Evolutionary conservation across 306 rosid genomes (phyloP), one percentile per base, ranked within the genome.

Genomic region (Clitoria ternatea): DNA sequence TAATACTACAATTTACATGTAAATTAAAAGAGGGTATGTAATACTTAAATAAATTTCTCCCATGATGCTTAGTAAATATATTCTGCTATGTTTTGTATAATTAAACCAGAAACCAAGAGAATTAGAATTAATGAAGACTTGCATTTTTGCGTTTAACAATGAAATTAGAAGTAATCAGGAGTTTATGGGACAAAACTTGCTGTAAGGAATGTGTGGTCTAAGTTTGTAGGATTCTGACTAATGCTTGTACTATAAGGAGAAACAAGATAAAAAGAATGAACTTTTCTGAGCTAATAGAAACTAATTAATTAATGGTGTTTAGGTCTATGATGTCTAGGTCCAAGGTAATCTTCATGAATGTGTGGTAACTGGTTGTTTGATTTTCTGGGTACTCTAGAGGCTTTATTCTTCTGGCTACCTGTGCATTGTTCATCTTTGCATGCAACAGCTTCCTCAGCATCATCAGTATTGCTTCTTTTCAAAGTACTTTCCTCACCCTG

Each of bases 341-440:
- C 88, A 66, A 66, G 86, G 69, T 89, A 86, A 85, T 89, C 96
- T 86, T 86, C 96, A 71, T 89, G 90, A 83, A 89, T 69, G 75
- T 64, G 57, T 75, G 92, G 86, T 59, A 81, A 81, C 71, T 79
- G 77, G 59, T 87, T 66, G 75, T 81, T 62, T 75, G 92, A 57
- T 72, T 83, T 85, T 75, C 79, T 79, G 75, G 85, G 77, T 52
- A 57, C 77, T 79, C 76, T 85, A 83, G 85, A 68, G 35, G 76
- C 84, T 80, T 63, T 79, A 74, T 81, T 87, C 83, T 80, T 81
- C 80, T 68, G 39, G 62, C 74, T 91, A 91, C 97, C 97, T 89
- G 84, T 83, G 73, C 83, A 74, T 33, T 80, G 7, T 66, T 81
- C 79, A 23, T 83, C 81, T 69, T 77, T 74, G 85, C 87, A 78